Evolutionary conservation across 2,329 filamentous ascomycete species (phyloP).

Genomic region (Westerdykella sp.): DNA sequence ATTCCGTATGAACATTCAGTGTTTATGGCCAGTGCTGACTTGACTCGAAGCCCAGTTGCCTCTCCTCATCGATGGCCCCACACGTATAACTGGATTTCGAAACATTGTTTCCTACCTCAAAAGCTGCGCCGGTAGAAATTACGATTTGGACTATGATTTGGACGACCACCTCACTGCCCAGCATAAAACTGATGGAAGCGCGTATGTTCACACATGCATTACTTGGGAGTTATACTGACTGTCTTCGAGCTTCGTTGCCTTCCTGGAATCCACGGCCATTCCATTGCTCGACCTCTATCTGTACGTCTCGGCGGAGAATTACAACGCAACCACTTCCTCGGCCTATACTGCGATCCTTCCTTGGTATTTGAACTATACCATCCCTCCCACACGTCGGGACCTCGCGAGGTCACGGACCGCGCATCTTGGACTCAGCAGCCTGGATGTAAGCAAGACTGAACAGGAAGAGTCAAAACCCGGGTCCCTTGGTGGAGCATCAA

Average conservation of each 20-base stretch:
- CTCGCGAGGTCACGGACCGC: slow-evolving; percentile 62
- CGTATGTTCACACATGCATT: slow-evolving; percentile 16
- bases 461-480: slow-evolving; percentile 30
- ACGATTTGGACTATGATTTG: slow-evolving; percentile 26
- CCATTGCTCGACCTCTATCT: slow-evolving; percentile 79
- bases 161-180: slow-evolving; percentile 24
- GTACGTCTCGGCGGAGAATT: slow-evolving; percentile 87
- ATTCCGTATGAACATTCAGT: not conserved
- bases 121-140: slow-evolving; percentile 17
- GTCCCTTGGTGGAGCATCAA: slow-evolving; percentile 24
- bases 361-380: slow-evolving; percentile 82
- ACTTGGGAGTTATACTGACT: not conserved
- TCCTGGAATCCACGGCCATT: slow-evolving; percentile 67
- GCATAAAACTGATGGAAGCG: slow-evolving; percentile 40
- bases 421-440: slow-evolving; percentile 43
- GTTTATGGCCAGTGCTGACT: not conserved
- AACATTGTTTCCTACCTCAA: slow-evolving; percentile 55
- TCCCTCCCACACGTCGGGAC: slow-evolving; percentile 67
- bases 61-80: slow-evolving; percentile 49
- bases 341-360: slow-evolving; percentile 73
- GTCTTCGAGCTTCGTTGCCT: slow-evolving; percentile 48
- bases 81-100: slow-evolving; percentile 56
- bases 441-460: slow-evolving; percentile 41
- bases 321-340: slow-evolving; percentile 67
- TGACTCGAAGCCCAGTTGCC: slow-evolving; percentile 48